Conservation (phyloP, 805 yeast species). For the Metschnikowia continentalis region DNA sequence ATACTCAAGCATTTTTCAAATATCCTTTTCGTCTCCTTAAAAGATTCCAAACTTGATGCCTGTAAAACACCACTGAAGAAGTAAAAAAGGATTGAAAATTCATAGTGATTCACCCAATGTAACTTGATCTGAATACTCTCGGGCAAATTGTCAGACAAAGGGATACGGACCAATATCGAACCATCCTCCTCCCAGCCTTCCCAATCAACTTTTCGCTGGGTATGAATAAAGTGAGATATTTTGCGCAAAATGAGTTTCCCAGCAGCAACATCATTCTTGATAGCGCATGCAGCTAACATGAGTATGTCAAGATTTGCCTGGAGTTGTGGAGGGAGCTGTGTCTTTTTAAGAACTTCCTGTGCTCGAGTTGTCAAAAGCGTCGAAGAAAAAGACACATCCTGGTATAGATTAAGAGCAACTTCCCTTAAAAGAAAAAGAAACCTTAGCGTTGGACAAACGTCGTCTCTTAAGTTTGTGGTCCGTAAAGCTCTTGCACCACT, state of each 20-base stretch:
- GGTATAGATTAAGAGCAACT: constrained; percentile 27
- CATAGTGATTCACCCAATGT: constrained; percentile 42
- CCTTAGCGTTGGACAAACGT: constrained; percentile 14
- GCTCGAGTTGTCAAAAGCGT: constrained; percentile 16
- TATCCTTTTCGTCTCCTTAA: constrained; percentile 30
- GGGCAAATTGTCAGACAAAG: neutral
- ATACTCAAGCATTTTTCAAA: constrained; percentile 31
- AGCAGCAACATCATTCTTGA: constrained; percentile 21
- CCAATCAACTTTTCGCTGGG: constrained; percentile 21
- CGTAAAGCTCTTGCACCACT: constrained; percentile 24
- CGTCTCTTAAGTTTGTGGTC: constrained; percentile 7
- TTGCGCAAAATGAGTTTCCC: constrained; percentile 22
- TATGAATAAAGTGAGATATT: constrained; percentile 14
- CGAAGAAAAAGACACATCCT: constrained; percentile 24
- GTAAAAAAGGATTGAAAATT: constrained; percentile 38
- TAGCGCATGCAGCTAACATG: constrained; percentile 23
- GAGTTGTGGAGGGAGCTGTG: constrained; percentile 24
- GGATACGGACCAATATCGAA: constrained; percentile 1
- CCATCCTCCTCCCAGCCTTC: constrained; percentile 31
- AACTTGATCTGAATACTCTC: constrained; percentile 21
- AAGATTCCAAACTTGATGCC: constrained; percentile 14
- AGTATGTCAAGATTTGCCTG: constrained; percentile 27
- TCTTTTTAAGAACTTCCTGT: constrained; percentile 2
- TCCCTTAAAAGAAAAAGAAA: constrained; percentile 24
- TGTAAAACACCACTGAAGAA: constrained; percentile 36